A percentile compares a stretch with the other conserved stretches of the same genome.
Conservation (phyloP, 225 moss, liverwort and hornwort genomes). For the Ulota crispa region DNA sequence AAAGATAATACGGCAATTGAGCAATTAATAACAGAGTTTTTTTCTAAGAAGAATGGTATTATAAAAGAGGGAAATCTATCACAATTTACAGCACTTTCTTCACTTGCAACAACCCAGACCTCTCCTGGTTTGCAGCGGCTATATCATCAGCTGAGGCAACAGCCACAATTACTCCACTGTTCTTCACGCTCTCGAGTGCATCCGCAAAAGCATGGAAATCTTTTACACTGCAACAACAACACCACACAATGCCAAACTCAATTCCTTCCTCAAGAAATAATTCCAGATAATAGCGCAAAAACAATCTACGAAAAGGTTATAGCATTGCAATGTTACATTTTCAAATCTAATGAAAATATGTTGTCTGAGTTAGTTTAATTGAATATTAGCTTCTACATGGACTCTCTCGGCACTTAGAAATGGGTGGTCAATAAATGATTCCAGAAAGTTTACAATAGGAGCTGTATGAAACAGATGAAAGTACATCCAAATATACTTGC, state of each 20-base stretch:
- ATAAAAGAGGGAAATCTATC: not conserved
- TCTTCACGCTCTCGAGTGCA: constrained; percentile 76
- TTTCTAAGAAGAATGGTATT: not conserved
- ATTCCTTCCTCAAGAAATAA: not conserved
- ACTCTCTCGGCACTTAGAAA: not conserved
- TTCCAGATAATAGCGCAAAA: not conserved
- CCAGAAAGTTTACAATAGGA: too few relatives aligned
- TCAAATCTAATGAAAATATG: not conserved
- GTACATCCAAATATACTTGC: too few relatives aligned
- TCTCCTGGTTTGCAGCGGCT: constrained; percentile 73
- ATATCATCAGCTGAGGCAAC: constrained; percentile 94
- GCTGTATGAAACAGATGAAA: too few relatives aligned
- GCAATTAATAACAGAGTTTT: not conserved
- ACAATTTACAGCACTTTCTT: constrained; percentile 76
- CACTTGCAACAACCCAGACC: constrained; percentile 81
- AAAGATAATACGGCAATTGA: not conserved
- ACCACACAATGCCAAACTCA: not conserved
- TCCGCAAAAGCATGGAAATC: constrained; percentile 86
- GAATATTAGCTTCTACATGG: not conserved
- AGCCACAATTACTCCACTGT: constrained; percentile 81
- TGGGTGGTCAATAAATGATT: not conserved
- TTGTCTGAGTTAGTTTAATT: not conserved
- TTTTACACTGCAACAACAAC: constrained; percentile 71
- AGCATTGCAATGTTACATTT: too few relatives aligned
- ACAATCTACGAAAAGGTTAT: too few relatives aligned